phyloP scores from a whole-genome alignment of 2,329 filamentous ascomycete species.

The Blumeriella jaapii region DNA sequence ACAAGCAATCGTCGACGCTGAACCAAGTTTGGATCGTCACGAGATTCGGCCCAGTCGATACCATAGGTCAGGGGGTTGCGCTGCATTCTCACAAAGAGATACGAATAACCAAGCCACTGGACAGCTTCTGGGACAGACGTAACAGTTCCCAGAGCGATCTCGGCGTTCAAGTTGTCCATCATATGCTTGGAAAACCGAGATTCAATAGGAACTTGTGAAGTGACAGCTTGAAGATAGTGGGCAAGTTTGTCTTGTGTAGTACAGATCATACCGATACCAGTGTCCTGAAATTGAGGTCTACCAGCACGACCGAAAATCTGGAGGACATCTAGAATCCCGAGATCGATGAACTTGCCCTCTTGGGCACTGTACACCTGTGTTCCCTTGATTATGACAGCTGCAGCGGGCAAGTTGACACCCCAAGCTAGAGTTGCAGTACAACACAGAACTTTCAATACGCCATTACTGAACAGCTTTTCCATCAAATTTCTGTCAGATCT shows the following conservation, averaged over 20 bases:
- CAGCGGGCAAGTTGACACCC: constrained; percentile 97
- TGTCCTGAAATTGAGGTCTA: constrained; percentile 94
- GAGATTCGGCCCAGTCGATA: constrained; percentile 82
- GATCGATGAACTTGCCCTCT: constrained; percentile 90
- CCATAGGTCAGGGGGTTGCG: constrained; percentile 85
- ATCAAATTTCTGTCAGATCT: constrained; percentile 91
- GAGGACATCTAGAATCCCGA: constrained; percentile 91
- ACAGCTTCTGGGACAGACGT: constrained; percentile 89
- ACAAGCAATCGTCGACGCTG: constrained; percentile 75
- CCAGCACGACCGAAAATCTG: constrained; percentile 98
- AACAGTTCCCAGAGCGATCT: constrained; percentile 87
- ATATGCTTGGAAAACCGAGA: constrained; percentile 90
- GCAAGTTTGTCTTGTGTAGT: constrained; percentile 88
- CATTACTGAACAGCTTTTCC: constrained; percentile 81
- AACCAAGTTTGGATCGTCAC: constrained; percentile 79
- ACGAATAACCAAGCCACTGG: constrained; percentile 96
- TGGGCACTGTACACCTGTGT: constrained; percentile 95
- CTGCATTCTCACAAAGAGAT: constrained; percentile 93
- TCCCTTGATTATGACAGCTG: constrained; percentile 94
- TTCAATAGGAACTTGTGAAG: constrained; percentile 92
- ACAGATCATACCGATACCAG: constrained; percentile 95
- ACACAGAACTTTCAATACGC: constrained; percentile 92
- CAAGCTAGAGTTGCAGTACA: constrained; percentile 96
- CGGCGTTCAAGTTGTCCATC: constrained; percentile 93
- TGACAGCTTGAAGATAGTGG: constrained; percentile 87